A percentile compares a stretch with the other conserved stretches of the same genome.
These are phyloP conservation scores for Mortierella sp. DNA, from an alignment of 371 early-diverging fungal species.

Conservation along the genomic window DNA sequence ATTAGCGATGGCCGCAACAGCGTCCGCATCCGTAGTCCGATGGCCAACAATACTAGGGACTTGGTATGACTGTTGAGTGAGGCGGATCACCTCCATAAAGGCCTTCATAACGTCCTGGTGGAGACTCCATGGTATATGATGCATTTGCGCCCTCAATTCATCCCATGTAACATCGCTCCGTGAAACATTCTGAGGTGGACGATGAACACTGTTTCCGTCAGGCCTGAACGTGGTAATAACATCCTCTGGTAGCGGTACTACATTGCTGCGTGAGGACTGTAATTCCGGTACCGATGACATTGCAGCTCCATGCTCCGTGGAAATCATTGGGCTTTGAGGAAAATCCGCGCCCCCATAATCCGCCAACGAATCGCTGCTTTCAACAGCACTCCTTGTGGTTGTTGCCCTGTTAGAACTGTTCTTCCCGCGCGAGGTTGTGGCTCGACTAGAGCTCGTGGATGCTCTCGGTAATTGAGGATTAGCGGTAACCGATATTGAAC, in stretches of 20 bases:
- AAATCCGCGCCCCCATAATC: conserved; percentile 15
- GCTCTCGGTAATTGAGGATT: background rate
- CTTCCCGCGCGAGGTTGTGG: background rate
- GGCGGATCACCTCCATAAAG: conserved; percentile 22
- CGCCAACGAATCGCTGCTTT: background rate
- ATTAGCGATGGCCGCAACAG: conserved; percentile 32
- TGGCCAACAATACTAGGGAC: conserved; percentile 18
- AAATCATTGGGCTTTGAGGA: conserved; percentile 10
- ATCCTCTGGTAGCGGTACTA: conserved; percentile 17
- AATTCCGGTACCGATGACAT: conserved; percentile 21
- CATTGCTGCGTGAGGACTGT: conserved; percentile 11
- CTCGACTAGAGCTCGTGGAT: background rate
- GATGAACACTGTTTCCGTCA: conserved; percentile 4
- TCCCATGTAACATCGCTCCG: conserved; percentile 32
- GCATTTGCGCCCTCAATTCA: conserved; percentile 26
- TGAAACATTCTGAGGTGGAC: conserved; percentile 4
- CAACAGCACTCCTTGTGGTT: background rate
- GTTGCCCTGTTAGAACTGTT: background rate
- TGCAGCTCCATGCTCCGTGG: conserved; percentile 6
- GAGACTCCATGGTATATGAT: conserved; percentile 38
- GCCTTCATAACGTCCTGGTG: conserved; percentile 36
- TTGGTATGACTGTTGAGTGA: conserved; percentile 26
- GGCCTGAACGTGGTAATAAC: conserved; percentile 20
- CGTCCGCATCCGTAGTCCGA: conserved; percentile 27
- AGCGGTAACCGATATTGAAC: background rate